These are phyloP conservation scores for Exsudoporus frostii DNA, from an alignment of 768 basidiomycete species.

Conservation along the genomic window DNA sequence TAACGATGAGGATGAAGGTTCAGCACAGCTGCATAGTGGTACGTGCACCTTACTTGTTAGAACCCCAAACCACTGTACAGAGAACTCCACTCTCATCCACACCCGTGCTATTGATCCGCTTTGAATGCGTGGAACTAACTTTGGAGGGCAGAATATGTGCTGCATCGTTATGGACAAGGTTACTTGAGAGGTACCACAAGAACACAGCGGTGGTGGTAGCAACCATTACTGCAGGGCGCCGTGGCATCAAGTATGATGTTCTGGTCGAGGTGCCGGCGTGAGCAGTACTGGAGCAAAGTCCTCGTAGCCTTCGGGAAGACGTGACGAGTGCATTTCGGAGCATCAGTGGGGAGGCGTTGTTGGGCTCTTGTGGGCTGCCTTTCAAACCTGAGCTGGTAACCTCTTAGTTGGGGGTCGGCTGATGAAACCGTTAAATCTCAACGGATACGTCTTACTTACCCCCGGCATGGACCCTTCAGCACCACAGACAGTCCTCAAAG, in stretches of 20 bases:
- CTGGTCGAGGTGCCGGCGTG: not conserved
- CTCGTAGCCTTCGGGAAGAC: constrained; percentile 1
- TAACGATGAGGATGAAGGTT: constrained; percentile 23
- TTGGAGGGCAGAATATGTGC: constrained; percentile 3
- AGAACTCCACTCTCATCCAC: constrained; percentile 33
- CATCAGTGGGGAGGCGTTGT: constrained; percentile 7
- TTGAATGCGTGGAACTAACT: not conserved
- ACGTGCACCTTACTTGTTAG: constrained; percentile 58
- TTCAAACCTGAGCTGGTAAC: not conserved
- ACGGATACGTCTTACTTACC: not conserved
- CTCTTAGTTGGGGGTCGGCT: constrained; percentile 1
- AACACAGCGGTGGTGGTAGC: constrained; percentile 27
- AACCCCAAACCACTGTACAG: constrained; percentile 66
- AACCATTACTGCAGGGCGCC: constrained; percentile 16
- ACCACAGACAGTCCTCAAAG: constrained; percentile 47
- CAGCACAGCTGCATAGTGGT: not conserved
- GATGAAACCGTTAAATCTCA: not conserved
- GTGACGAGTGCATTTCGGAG: constrained; percentile 6
- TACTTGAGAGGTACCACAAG: constrained; percentile 38
- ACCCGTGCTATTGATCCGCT: constrained; percentile 21
- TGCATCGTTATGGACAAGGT: constrained; percentile 38
- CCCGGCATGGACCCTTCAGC: constrained; percentile 30
- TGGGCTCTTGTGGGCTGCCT: too few species aligned
- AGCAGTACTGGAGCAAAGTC: constrained; percentile 8
- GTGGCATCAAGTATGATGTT: not conserved